A percentile compares a stretch with the other conserved stretches of the same genome.
These are phyloP conservation scores for Alternaria metachromatica DNA, from an alignment of 2,329 filamentous ascomycete species.

Conservation along the genomic window DNA sequence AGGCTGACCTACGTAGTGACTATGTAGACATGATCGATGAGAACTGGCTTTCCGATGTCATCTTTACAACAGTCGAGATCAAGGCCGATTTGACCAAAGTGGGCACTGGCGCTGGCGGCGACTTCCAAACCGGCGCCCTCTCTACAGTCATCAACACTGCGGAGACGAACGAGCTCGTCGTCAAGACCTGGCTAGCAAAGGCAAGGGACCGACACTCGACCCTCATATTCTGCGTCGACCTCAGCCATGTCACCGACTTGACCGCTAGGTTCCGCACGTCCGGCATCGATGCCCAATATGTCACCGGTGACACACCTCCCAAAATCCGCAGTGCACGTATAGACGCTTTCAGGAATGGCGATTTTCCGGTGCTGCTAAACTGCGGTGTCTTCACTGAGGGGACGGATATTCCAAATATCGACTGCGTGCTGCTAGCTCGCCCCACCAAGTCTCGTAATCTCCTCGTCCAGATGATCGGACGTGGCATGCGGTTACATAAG, in stretches of 20 bases:
- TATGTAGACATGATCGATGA: slow-evolving; percentile 84
- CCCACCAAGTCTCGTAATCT: slow-evolving; percentile 93
- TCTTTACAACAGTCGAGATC: slow-evolving; percentile 91
- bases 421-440: slow-evolving; percentile 86
- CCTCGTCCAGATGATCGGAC: slow-evolving; percentile 95
- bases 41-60: slow-evolving; percentile 89
- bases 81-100: slow-evolving; percentile 80
- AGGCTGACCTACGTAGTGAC: slow-evolving; percentile 54
- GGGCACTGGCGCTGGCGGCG: slow-evolving; percentile 68
- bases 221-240: slow-evolving; percentile 91
- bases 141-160: slow-evolving; percentile 83
- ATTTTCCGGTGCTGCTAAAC: slow-evolving; percentile 89
- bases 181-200: slow-evolving; percentile 84
- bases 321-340: slow-evolving; percentile 73
- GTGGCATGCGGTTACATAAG: slow-evolving; percentile 82
- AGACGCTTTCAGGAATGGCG: slow-evolving; percentile 74
- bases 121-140: slow-evolving; percentile 80
- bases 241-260: slow-evolving; percentile 78
- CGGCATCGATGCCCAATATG: slow-evolving; percentile 82
- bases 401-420: slow-evolving; percentile 96
- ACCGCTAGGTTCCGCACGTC: slow-evolving; percentile 76
- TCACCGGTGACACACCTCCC: slow-evolving; percentile 81
- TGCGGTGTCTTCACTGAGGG: slow-evolving; percentile 97
- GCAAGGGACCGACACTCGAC: slow-evolving; percentile 79
- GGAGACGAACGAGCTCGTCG: slow-evolving; percentile 80